Evolutionary conservation across 2,329 filamentous ascomycete genomes (phyloP).

Genomic region (Pseudogymnoascus sp.): DNA sequence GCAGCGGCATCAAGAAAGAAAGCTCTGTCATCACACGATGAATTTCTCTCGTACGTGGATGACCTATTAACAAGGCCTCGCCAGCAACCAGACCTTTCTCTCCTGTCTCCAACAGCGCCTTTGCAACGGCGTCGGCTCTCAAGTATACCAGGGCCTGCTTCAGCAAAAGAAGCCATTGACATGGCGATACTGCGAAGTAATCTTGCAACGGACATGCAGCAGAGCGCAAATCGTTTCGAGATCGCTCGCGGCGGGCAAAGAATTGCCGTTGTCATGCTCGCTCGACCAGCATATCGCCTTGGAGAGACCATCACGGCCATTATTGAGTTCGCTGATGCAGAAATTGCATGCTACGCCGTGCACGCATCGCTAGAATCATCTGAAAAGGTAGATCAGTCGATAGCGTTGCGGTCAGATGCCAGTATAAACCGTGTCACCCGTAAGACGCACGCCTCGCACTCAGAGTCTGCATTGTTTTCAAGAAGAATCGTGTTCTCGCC

Average conservation of each 20-base stretch:
- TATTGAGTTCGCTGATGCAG: constrained; percentile 72
- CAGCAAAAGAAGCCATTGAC: constrained; percentile 80
- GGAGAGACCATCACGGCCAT: constrained; percentile 80
- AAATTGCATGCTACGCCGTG: constrained; percentile 78
- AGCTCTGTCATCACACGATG: constrained; percentile 40
- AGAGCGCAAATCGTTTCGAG: constrained; percentile 88
- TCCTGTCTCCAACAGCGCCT: constrained; percentile 64
- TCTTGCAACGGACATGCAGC: constrained; percentile 55
- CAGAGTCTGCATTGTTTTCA: constrained; percentile 77
- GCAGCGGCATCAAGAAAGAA: constrained; percentile 23
- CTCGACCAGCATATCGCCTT: constrained; percentile 78
- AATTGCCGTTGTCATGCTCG: constrained; percentile 85
- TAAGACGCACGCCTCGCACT: constrained; percentile 67
- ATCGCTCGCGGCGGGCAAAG: constrained; percentile 85
- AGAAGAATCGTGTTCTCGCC: constrained; percentile 72
- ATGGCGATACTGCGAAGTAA: constrained; percentile 82
- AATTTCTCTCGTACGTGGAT: constrained; percentile 71
- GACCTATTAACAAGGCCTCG: constrained; percentile 57
- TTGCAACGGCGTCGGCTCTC: constrained; percentile 49
- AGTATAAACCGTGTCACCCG: constrained; percentile 83
- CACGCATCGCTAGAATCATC: constrained; percentile 78
- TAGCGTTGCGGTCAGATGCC: constrained; percentile 77
- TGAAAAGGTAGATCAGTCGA: constrained; percentile 70
- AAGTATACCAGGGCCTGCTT: constrained; percentile 47
- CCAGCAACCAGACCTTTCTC: constrained; percentile 46